Conservation (phyloP, 208 protist species). For the Strigomonas oncopelti region DNA sequence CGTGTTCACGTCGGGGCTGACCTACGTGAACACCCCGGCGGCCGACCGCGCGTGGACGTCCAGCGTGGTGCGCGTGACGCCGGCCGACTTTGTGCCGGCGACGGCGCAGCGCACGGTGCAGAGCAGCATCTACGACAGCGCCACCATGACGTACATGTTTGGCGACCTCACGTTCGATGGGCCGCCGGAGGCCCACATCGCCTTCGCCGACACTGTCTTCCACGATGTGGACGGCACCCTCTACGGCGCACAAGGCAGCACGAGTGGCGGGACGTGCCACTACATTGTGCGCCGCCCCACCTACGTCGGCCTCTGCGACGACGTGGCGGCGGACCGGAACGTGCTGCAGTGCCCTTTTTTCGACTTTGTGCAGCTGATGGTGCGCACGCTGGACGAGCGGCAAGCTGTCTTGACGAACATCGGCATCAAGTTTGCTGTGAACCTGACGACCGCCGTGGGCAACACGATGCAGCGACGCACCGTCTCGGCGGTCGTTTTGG, state of each 20-base stretch:
- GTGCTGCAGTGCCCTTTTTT: slow-evolving; percentile 11
- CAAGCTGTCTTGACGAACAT: slow-evolving; percentile 9
- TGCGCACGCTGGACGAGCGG: slow-evolving; percentile 21
- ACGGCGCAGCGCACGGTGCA: no score
- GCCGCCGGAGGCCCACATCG: no score
- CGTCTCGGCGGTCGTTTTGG: neutral
- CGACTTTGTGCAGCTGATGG: slow-evolving; percentile 12
- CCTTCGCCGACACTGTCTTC: slow-evolving; percentile 13
- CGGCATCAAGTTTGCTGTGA: slow-evolving; percentile 6
- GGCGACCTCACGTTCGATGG: no score
- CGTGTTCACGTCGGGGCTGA: no score
- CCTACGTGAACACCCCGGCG: no score
- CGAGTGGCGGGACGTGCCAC: neutral
- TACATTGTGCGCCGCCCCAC: slow-evolving; percentile 1
- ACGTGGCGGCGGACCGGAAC: neutral
- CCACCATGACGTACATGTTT: no score
- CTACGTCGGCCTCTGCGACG: slow-evolving; percentile 3
- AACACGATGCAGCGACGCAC: neutral
- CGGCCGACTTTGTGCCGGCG: no score
- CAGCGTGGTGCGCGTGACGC: no score
- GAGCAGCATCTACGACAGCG: no score
- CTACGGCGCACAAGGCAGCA: neutral
- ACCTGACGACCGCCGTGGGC: no score
- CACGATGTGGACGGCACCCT: slow-evolving; percentile 28
- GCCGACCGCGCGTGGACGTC: no score